Base-by-base conservation (phyloP, 805 yeast genomes). In the Metschnikowia lochheadii region DNA sequence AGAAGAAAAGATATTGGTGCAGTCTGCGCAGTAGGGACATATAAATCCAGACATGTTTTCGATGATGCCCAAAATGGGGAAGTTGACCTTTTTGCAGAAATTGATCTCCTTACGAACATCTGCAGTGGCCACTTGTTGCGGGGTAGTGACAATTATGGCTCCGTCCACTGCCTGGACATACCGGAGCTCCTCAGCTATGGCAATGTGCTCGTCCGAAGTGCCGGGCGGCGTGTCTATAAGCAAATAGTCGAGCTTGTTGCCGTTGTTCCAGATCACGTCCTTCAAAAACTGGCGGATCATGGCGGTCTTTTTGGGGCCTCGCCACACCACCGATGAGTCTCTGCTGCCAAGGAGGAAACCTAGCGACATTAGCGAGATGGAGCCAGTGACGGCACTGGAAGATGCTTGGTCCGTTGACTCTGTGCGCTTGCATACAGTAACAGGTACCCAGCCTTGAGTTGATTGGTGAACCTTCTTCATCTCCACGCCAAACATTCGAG, bases 191-290 rank as follows among this genome's bases (percentile, higher is more conserved):
- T 94, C 98, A 5, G 97, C 97, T 36, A 95, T 86, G 3, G 97
- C 90, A 36, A 94, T 94, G 65, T 94, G 99, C 65, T 94, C 99
- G 67, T 94, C 99, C 0, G 96, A 87, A 0, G 99, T 94, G 0
- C 99, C 99, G 0, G 99, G 99, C 0, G 99, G 99, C 0, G 99
- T 94, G 65, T 94, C 99, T 5, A 94, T 90, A 32, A 94, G 69
- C 49, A 92, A 69, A 63, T 87, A 92, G 60, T 85, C 82, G 49
- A 89, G 82, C 26, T 78, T 72, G 17, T 77, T 79, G 0, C 89
- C 96, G 10, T 60, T 60, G 21, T 42, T 47, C 99, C 99, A 94
- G 29, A 81, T 80, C 1, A 92, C 96, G 64, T 94, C 98, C 53
- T 82, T 80, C 39, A 95, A 73, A 63, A 94, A 92, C 69, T 94